Conservation (phyloP, 31 red algal genomes). For the Asparagopsis taxiformis region DNA sequence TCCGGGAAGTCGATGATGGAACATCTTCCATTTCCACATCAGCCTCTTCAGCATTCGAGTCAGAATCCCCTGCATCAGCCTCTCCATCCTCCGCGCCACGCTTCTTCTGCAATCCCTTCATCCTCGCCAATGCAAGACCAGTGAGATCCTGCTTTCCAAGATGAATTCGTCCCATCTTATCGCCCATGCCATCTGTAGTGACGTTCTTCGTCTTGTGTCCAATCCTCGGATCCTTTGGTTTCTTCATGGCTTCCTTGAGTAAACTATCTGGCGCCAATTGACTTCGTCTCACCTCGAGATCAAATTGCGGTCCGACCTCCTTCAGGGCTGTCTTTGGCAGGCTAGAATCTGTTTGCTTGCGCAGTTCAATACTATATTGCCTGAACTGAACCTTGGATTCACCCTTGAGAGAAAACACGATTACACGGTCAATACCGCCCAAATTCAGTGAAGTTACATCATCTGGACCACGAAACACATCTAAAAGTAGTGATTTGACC, state of each 20-base stretch:
- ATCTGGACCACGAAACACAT: conserved; percentile 80
- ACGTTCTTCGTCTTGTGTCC: conserved; percentile 72
- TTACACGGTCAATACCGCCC: conserved; percentile 74
- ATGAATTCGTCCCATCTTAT: conserved; percentile 85
- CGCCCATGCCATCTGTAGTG: conserved; percentile 58
- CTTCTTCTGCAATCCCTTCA: conserved; percentile 62
- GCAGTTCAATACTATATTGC: conserved; percentile 78
- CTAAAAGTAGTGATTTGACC: conserved; percentile 76
- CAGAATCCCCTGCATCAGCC: not conserved
- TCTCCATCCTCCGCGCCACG: not conserved
- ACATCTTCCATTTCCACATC: no score
- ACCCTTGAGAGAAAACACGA: conserved; percentile 59
- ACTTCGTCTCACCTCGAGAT: conserved; percentile 56
- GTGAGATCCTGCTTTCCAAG: conserved; percentile 74
- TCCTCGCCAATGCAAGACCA: conserved; percentile 48
- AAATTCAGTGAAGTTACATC: conserved; percentile 61
- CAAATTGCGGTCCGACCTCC: conserved; percentile 79
- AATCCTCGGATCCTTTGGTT: conserved; percentile 39
- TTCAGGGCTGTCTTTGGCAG: conserved; percentile 64
- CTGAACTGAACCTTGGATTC: conserved; percentile 50
- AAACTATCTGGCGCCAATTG: conserved; percentile 78
- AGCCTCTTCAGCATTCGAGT: no score
- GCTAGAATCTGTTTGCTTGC: conserved; percentile 18
- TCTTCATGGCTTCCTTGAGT: conserved; percentile 60
- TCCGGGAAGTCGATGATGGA: no score